Evolutionary conservation across 129 eudicot genomes (phyloP), one percentile per base, ranked within the genome.

Genomic region (Dittrichia graveolens): DNA sequence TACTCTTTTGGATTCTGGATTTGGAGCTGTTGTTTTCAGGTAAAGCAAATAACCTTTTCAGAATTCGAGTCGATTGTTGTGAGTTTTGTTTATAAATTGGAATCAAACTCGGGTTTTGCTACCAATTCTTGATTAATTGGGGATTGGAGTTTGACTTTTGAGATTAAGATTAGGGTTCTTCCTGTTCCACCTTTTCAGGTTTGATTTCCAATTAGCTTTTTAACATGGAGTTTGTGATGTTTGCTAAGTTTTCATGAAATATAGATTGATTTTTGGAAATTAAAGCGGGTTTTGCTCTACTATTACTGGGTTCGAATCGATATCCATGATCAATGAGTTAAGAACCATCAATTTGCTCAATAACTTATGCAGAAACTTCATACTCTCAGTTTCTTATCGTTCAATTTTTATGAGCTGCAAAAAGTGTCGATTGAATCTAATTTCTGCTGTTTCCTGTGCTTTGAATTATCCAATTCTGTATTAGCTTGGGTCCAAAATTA

Each of bases 1-100:
- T 6, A 43, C 57, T n/a, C 15, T 14, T 41, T 71, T 71, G n/a
- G 18, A 14, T 37, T 48, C 53, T 74, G 71, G 50, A 18, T 62
- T 66, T 76, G 19, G 42, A 66, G 67, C 42, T 75, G 46, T 65
- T 53, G 40, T 67, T 70, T 64, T 44, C 69, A 67, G 80, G 69
- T 76, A 76, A 60, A 39, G 50, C 7, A 6, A 35, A 9, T 48
- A 6, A 8, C 53, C 49, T 61, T 70, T 42, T 71, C 53, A 42
- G 10, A 67, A 59, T 47, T 60, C 3, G 47, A 63, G 63, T 12
- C n/a, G 52, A 7, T 52, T 40, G 57, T 9, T 42, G 40, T 53
- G 72, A 65, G 72, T 52, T 53, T 50, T 74, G 78, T 62, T 74
- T 62, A 50, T 34, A 5, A 18, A 74, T 39, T 62, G 43, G 54